A percentile compares a stretch with the other conserved stretches of the same genome.
phyloP scores from a whole-genome alignment of 805 yeast genomes.

The Saccharomycopsis sp. region DNA sequence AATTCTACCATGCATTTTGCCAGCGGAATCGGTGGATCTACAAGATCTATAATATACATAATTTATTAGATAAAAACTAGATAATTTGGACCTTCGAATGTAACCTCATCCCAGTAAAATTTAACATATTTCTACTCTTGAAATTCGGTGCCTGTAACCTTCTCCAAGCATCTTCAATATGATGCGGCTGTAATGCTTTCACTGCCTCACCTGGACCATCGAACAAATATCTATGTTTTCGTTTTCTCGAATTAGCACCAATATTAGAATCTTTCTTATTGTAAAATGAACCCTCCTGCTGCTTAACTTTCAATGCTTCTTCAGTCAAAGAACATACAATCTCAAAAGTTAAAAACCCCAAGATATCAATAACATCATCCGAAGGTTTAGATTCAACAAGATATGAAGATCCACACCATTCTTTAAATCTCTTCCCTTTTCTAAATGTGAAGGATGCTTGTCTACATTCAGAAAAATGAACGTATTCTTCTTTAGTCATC shows the following conservation, averaged over 20 bases:
- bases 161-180: conserved; percentile 87
- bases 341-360: conserved; percentile 93
- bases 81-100: conserved; percentile 20
- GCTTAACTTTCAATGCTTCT: conserved; percentile 76
- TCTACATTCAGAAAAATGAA: conserved; percentile 97
- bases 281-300: conserved; percentile 48
- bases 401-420: conserved; percentile 87
- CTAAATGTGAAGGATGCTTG: conserved; percentile 96
- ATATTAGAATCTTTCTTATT: conserved; percentile 27
- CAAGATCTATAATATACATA: too few species aligned
- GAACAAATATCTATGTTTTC: conserved; percentile 54
- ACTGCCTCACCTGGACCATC: conserved; percentile 86
- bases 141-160: conserved; percentile 47
- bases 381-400: conserved; percentile 86
- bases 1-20: too few species aligned
- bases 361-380: conserved; percentile 93
- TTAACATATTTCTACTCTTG: conserved; percentile 44
- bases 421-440: conserved; percentile 88
- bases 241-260: conserved; percentile 32
- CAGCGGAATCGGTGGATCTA: too few species aligned
- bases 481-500: conserved; percentile 97
- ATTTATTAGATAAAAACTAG: not conserved
- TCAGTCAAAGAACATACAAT: conserved; percentile 93
- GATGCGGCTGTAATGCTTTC: conserved; percentile 69
- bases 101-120: conserved; percentile 52